Percentiles rank a stretch among this genome's conserved stretches.
phyloP scores from a whole-genome alignment of 805 yeast species.

The Wickerhamiella azymoides region DNA sequence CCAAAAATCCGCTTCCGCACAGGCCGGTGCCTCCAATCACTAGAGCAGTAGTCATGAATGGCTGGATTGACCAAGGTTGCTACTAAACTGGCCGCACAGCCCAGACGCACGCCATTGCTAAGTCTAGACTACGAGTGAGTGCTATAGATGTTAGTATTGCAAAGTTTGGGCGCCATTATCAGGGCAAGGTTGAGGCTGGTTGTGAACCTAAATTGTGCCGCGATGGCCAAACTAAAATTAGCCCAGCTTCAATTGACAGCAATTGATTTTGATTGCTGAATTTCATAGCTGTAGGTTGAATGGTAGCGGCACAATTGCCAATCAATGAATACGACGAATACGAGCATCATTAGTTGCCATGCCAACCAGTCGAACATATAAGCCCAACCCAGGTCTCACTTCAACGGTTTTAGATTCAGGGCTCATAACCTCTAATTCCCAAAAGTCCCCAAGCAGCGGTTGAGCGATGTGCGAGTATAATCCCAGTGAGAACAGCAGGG shows the following conservation, averaged over 20 bases:
- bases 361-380: not conserved
- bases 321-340: not conserved
- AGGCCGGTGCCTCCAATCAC: slow-evolving; percentile 66
- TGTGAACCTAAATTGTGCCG: no score
- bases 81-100: not conserved
- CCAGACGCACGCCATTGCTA: no score
- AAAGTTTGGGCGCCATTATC: no score
- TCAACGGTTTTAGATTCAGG: not conserved
- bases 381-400: not conserved
- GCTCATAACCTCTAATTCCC: not conserved
- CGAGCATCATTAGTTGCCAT: not conserved
- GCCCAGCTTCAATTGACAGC: no score
- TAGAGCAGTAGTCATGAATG: slow-evolving; percentile 4
- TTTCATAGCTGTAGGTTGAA: not conserved
- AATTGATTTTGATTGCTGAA: no score
- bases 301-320: not conserved
- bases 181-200: no score
- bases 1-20: slow-evolving; percentile 48
- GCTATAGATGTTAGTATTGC: no score
- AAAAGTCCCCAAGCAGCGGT: no score
- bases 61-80: not conserved
- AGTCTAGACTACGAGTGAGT: no score
- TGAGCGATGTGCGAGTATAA: no score
- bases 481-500: no score
- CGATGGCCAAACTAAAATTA: no score